Evolutionary conservation across 106 monocot genomes (phyloP).

Genomic region (Narthecium ossifragum): DNA sequence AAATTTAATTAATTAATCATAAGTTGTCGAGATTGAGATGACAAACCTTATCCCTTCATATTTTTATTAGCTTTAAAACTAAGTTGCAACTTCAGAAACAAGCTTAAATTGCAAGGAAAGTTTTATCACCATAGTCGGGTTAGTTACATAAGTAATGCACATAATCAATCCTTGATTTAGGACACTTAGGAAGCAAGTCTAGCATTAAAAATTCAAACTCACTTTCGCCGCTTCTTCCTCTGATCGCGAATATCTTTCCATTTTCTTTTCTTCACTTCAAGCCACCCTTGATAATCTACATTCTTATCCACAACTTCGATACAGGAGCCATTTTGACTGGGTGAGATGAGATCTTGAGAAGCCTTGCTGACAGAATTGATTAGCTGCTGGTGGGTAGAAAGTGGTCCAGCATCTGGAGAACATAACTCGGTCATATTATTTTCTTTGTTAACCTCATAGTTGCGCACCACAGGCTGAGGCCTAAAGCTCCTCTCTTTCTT

Average conservation of each 20-base stretch:
- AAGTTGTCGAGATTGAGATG: too few relatives aligned
- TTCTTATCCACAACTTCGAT: conserved; percentile 39
- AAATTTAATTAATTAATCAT: too few relatives aligned
- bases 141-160: too few relatives aligned
- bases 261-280: conserved; percentile 86
- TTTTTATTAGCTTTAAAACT: too few relatives aligned
- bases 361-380: conserved; percentile 4
- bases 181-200: too few relatives aligned
- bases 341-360: conserved; percentile 14
- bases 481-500: conserved; percentile 13
- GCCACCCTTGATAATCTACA: conserved; percentile 93
- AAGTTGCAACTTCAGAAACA: neutral
- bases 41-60: too few relatives aligned
- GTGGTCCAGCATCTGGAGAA: conserved; percentile 12
- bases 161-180: too few relatives aligned
- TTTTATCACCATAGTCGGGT: too few relatives aligned
- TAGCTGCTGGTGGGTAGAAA: conserved; percentile 15
- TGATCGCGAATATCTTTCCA: conserved; percentile 71
- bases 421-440: conserved; percentile 19
- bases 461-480: conserved; percentile 29
- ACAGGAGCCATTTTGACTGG: conserved; percentile 27
- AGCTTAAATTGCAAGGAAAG: too few relatives aligned
- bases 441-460: conserved; percentile 38
- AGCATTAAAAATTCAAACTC: neutral
- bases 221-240: conserved; percentile 67